phyloP scores from a whole-genome alignment of 768 basidiomycete species.

The Artomyces pyxidatus region DNA sequence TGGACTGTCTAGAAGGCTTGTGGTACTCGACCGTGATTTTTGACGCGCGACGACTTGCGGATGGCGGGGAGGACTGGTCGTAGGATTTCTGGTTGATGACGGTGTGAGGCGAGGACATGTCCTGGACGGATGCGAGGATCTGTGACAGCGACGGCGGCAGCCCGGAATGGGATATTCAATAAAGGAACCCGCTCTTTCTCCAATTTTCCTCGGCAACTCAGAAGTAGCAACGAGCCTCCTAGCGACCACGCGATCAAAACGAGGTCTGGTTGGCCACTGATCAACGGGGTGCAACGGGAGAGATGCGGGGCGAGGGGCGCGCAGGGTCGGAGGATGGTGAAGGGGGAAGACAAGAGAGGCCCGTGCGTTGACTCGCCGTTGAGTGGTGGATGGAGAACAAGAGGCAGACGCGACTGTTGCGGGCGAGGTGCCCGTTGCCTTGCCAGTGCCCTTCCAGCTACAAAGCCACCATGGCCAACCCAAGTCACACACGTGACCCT shows the following conservation, averaged over 20 bases:
- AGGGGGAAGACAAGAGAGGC: not conserved
- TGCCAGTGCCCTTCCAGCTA: too few species aligned
- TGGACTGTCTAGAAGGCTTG: conserved; percentile 64
- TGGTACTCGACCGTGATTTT: conserved; percentile 60
- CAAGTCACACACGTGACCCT: too few species aligned
- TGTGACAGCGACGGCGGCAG: not conserved
- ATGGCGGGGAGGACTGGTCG: conserved; percentile 8
- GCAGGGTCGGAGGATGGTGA: not conserved
- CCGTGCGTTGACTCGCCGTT: not conserved
- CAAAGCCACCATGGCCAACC: too few species aligned
- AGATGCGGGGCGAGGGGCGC: not conserved
- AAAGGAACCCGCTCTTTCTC: not conserved
- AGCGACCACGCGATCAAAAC: not conserved
- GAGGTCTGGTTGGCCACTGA: not conserved
- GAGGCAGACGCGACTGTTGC: too few species aligned
- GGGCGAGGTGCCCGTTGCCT: too few species aligned
- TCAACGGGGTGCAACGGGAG: not conserved
- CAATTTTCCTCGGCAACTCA: not conserved
- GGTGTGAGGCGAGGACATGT: conserved; percentile 14
- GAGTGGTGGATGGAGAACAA: too few species aligned
- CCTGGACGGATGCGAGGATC: not conserved
- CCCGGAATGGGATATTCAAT: not conserved
- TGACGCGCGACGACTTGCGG: conserved; percentile 12
- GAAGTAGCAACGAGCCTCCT: not conserved
- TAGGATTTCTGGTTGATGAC: conserved; percentile 15